A percentile compares a stretch with the other conserved stretches of the same genome.
Conservation (phyloP, 1,139 yeast species). For the Blastobotrys apis region DNA sequence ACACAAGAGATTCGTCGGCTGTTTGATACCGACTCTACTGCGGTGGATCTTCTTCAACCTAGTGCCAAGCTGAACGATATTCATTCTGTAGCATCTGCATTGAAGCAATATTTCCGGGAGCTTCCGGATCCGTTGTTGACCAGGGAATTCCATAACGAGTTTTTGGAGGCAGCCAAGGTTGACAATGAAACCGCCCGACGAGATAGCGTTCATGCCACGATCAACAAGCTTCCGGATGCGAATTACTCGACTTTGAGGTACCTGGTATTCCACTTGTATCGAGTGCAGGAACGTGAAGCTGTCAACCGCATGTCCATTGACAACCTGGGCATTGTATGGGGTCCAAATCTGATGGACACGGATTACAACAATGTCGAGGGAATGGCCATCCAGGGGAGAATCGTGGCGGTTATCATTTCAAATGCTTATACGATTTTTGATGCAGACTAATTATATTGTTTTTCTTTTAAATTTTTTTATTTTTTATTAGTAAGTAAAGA, state of each 20-base stretch:
- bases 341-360: constrained; percentile 72
- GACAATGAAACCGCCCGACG: constrained; percentile 52
- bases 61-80: constrained; percentile 44
- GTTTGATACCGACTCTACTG: constrained; percentile 75
- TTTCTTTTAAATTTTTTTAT: neutral
- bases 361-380: constrained; percentile 70
- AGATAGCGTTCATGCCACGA: constrained; percentile 79
- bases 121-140: constrained; percentile 80
- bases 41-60: constrained; percentile 52
- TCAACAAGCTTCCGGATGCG: constrained; percentile 88
- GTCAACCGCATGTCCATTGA: constrained; percentile 76
- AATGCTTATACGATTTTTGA: constrained; percentile 89
- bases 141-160: constrained; percentile 62
- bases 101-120: constrained; percentile 72
- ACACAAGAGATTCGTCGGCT: constrained; percentile 67
- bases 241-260: constrained; percentile 88
- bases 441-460: constrained; percentile 42
- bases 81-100: constrained; percentile 63
- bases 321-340: constrained; percentile 87
- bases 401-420: constrained; percentile 74
- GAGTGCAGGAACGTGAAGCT: constrained; percentile 61
- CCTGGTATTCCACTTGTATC: constrained; percentile 75
- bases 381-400: constrained; percentile 73
- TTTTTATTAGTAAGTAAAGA: neutral
- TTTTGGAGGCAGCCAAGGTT: constrained; percentile 74